A percentile compares a stretch with the other conserved stretches of the same genome.
phyloP scores from a whole-genome alignment of 2,329 filamentous ascomycete species.

The Colletotrichum abscissum region DNA sequence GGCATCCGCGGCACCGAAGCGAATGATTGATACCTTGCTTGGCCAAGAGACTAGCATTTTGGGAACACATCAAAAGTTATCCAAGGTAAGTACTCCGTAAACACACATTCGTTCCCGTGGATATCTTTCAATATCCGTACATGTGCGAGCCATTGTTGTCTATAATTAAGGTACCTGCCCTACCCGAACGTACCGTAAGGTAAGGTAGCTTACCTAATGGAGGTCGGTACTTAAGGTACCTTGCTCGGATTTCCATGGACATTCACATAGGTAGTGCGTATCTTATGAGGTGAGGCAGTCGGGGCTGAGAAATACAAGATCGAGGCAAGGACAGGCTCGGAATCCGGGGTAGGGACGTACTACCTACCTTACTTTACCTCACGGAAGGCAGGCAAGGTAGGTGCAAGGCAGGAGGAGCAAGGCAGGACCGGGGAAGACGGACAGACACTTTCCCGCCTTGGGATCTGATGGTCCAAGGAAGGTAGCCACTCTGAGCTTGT shows the following conservation, averaged over 20 bases:
- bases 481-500: not conserved
- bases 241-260: too few species aligned
- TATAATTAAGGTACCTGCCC: not conserved
- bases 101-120: not conserved
- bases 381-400: too few species aligned
- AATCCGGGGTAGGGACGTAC: not conserved
- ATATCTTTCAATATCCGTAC: not conserved
- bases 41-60: not conserved
- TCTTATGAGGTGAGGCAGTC: not conserved
- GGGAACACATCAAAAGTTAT: not conserved
- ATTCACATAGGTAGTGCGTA: not conserved
- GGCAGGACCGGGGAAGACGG: not conserved
- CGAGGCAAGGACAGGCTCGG: not conserved
- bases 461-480: not conserved
- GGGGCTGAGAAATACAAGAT: not conserved
- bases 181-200: too few species aligned
- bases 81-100: not conserved
- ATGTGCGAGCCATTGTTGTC: not conserved
- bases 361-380: not conserved
- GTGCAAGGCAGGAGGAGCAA: not conserved
- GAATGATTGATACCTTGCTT: not conserved
- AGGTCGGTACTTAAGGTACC: too few species aligned
- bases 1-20: not conserved
- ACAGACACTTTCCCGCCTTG: not conserved
- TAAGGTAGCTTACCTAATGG: too few species aligned